These are phyloP conservation scores for Musa schizocarpa DNA, from an alignment of 176 grass and related monocot species.

Conservation along the genomic window DNA sequence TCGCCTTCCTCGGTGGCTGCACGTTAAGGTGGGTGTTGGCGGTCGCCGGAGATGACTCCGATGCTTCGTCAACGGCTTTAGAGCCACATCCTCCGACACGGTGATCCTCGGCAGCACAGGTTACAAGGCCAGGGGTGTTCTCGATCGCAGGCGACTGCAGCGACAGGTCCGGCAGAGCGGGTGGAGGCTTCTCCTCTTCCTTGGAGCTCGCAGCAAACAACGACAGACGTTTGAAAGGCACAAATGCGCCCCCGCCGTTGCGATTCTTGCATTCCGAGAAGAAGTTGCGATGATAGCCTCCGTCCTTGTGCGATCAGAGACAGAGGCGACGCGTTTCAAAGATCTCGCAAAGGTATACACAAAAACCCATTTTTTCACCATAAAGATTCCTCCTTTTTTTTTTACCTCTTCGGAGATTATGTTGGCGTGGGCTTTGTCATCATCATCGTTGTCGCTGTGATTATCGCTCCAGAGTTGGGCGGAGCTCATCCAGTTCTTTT, in stretches of 20 bases:
- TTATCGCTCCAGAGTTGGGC: slow-evolving; percentile 68
- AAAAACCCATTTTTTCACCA: background rate
- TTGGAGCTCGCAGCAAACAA: background rate
- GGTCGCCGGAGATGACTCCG: background rate
- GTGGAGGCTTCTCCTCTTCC: background rate
- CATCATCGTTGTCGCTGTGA: slow-evolving; percentile 21
- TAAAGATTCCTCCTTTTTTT: background rate
- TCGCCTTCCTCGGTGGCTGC: slow-evolving; percentile 48
- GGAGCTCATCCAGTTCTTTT: slow-evolving; percentile 90
- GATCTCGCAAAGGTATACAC: background rate
- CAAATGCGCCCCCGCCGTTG: slow-evolving; percentile 1
- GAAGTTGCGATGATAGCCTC: background rate
- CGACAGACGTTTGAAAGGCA: slow-evolving; percentile 13
- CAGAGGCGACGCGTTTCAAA: background rate
- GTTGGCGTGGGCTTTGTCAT: background rate
- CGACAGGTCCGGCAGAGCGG: background rate
- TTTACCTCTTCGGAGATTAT: background rate
- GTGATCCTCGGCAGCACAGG: background rate
- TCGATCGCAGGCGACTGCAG: background rate
- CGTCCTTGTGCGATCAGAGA: background rate
- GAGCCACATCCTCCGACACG: background rate
- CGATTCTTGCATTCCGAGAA: background rate
- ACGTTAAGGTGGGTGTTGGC: background rate
- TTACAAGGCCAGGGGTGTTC: background rate
- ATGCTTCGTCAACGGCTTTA: background rate